phyloP scores from a whole-genome alignment of 768 basidiomycete species.

The Lentinula sp. region DNA sequence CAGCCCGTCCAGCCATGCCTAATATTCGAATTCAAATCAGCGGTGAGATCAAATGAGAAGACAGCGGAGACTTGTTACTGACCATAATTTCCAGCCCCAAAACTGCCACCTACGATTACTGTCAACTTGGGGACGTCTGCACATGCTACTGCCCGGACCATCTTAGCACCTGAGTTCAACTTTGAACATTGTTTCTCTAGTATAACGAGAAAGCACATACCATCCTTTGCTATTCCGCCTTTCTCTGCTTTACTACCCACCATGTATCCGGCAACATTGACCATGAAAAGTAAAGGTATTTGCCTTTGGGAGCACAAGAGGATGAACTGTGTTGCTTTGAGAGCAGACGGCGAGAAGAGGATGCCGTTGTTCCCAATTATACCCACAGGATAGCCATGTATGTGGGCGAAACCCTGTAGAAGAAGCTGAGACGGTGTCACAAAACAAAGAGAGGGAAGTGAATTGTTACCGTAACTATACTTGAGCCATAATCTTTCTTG shows the following conservation, averaged over 20 bases:
- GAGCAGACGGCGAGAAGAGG: conserved; percentile 86
- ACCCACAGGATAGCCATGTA: conserved; percentile 87
- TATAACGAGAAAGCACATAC: conserved; percentile 19
- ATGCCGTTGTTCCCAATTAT: conserved; percentile 95
- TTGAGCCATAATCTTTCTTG: conserved; percentile 92
- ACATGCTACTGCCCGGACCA: conserved; percentile 93
- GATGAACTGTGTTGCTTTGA: conserved; percentile 95
- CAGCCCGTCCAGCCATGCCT: conserved; percentile 93
- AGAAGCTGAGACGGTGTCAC: neutral
- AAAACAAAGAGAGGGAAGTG: neutral
- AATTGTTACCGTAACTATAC: conserved; percentile 72
- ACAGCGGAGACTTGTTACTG: conserved; percentile 12
- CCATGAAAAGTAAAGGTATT: conserved; percentile 88
- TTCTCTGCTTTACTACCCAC: conserved; percentile 93
- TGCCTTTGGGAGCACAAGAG: conserved; percentile 87
- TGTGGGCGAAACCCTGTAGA: conserved; percentile 74
- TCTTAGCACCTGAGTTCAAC: conserved; percentile 65
- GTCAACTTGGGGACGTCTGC: conserved; percentile 94
- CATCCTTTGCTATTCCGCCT: conserved; percentile 93
- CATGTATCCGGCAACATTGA: conserved; percentile 97
- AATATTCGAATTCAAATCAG: neutral
- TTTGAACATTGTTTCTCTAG: neutral
- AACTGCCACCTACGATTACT: conserved; percentile 88
- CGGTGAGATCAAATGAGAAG: conserved; percentile 1
- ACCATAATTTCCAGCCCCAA: conserved; percentile 96